phyloP scores from a whole-genome alignment of 495 filamentous ascomycete genomes.

The Penicillium ucsense region DNA sequence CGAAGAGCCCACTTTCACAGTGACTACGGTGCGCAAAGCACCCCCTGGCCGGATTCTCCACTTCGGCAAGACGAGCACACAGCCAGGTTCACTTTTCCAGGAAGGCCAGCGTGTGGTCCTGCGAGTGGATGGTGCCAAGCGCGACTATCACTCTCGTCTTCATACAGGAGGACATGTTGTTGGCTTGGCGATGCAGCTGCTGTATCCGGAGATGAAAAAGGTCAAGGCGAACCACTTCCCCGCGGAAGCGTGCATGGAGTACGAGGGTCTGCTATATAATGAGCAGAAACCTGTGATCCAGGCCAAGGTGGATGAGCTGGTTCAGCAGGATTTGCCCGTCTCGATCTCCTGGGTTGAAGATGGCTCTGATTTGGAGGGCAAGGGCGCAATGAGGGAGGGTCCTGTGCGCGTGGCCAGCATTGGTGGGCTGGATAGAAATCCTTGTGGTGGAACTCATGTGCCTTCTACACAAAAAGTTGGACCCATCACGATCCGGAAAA shows the following conservation, averaged over 20 bases:
- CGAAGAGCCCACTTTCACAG: constrained; percentile 30
- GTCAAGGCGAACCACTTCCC: constrained; percentile 56
- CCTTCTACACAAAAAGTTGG: constrained; percentile 40
- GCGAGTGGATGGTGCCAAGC: constrained; percentile 42
- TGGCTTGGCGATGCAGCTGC: constrained; percentile 44
- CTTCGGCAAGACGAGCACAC: constrained; percentile 39
- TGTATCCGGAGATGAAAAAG: constrained; percentile 46
- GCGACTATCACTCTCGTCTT: constrained; percentile 47
- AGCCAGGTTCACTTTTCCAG: constrained; percentile 14
- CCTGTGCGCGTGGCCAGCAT: constrained; percentile 41
- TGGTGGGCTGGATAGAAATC: constrained; percentile 48
- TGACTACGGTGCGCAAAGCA: constrained; percentile 40
- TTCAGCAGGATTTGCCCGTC: constrained; percentile 41
- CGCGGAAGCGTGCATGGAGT: constrained; percentile 49
- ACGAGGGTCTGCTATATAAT: constrained; percentile 48
- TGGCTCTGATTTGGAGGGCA: constrained; percentile 30
- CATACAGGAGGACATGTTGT: constrained; percentile 60
- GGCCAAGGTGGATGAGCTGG: constrained; percentile 42
- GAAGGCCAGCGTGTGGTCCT: constrained; percentile 37
- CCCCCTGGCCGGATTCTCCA: constrained; percentile 45
- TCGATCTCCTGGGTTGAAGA: constrained; percentile 40
- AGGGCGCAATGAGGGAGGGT: constrained; percentile 31
- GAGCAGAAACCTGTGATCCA: constrained; percentile 50
- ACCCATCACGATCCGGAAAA: constrained; percentile 48
- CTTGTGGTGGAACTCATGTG: constrained; percentile 59